phyloP scores from a whole-genome alignment of 352 stramenopile species.

The Globisporangium rhizosaccharum region DNA sequence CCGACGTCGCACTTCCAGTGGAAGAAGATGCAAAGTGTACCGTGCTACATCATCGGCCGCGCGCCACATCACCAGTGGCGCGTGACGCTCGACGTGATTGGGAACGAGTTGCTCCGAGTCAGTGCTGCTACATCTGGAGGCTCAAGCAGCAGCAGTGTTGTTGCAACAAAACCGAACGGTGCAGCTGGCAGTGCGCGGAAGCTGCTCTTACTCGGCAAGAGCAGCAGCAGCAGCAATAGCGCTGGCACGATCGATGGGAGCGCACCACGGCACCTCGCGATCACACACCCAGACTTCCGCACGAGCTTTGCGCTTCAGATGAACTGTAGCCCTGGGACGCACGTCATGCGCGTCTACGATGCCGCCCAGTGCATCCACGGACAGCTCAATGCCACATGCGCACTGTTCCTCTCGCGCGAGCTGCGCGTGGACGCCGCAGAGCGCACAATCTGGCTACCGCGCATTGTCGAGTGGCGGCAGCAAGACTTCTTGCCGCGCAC shows the following conservation, averaged over 20 bases:
- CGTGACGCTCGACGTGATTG: constrained; percentile 78
- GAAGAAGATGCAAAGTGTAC: constrained; percentile 61
- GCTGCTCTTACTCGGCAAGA: constrained; percentile 24
- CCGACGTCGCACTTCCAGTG: constrained; percentile 59
- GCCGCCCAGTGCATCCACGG: constrained; percentile 34
- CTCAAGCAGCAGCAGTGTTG: not conserved
- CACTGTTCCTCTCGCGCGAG: constrained; percentile 33
- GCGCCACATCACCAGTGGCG: constrained; percentile 17
- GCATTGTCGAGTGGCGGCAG: constrained; percentile 60
- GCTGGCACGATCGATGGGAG: not conserved
- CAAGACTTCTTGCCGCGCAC: constrained; percentile 16
- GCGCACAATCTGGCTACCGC: constrained; percentile 46
- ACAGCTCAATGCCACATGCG: constrained; percentile 69
- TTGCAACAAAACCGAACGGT: not conserved
- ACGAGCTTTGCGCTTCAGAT: constrained; percentile 84
- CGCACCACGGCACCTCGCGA: constrained; percentile 20
- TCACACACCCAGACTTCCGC: constrained; percentile 60
- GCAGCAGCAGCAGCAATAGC: constrained; percentile 5
- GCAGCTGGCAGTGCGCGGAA: constrained; percentile 12
- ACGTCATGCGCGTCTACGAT: constrained; percentile 72
- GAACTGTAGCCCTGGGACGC: constrained; percentile 31
- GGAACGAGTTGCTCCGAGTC: constrained; percentile 75
- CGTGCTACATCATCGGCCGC: constrained; percentile 38
- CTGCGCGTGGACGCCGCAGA: constrained; percentile 31
- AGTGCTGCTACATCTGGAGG: constrained; percentile 20